Percentiles rank a stretch among this genome's conserved stretches.
Evolutionary conservation across 192 early-diverging fungal species (phyloP).

Genomic region (Podila epicladia): DNA sequence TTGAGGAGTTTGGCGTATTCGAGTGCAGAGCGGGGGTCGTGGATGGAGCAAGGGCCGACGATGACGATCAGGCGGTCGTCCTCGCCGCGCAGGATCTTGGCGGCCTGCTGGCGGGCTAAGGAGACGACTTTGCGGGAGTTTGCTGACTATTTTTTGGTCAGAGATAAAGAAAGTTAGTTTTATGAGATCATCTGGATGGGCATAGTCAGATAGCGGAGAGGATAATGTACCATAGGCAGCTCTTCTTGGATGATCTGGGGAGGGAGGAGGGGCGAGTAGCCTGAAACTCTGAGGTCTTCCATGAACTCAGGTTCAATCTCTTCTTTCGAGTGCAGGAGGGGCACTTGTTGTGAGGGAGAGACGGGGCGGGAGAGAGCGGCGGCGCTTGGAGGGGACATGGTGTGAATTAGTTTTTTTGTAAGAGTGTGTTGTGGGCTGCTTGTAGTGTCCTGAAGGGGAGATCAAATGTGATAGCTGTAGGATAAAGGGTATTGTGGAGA

Average conservation of each 20-base stretch:
- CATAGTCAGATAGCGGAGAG: conserved; percentile 9
- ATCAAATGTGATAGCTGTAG: not conserved
- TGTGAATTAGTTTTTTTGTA: not conserved
- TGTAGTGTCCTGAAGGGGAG: not conserved
- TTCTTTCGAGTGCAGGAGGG: conserved; percentile 50
- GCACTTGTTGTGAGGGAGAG: conserved; percentile 27
- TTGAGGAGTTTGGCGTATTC: conserved; percentile 76
- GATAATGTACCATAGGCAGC: conserved; percentile 70
- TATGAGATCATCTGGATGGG: not conserved
- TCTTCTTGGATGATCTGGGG: conserved; percentile 92
- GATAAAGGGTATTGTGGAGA: not conserved
- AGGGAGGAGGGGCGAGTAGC: conserved; percentile 91
- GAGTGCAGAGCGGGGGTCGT: conserved; percentile 86
- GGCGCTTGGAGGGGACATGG: conserved; percentile 1
- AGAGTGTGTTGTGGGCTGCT: not conserved
- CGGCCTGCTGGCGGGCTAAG: conserved; percentile 66
- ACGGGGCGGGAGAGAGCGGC: conserved; percentile 17
- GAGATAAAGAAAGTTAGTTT: not conserved
- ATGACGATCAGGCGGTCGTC: conserved; percentile 92
- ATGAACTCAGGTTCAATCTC: conserved; percentile 56
- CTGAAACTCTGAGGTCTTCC: conserved; percentile 90
- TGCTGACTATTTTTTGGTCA: conserved; percentile 27
- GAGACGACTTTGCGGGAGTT: conserved; percentile 55
- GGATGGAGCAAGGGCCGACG: conserved; percentile 97
- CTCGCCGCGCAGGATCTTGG: conserved; percentile 77